A percentile compares a stretch with the other conserved stretches of the same genome.
Conservation (phyloP, 805 yeast species). For the Tetrapisispora taiwanensis region DNA sequence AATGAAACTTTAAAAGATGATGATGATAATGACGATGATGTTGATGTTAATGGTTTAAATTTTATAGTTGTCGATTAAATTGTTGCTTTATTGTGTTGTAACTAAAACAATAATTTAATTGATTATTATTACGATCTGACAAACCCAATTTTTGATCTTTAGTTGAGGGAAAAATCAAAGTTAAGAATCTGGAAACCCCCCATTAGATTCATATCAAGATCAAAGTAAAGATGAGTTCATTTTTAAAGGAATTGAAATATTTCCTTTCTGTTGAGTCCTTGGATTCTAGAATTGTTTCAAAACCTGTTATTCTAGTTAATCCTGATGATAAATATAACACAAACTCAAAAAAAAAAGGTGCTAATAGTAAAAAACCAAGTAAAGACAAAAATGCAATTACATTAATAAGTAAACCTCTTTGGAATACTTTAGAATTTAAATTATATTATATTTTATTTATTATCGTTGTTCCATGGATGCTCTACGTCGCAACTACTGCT, state of each 20-base stretch:
- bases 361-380: background rate
- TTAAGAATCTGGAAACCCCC: no score
- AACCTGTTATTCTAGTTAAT: background rate
- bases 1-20: no score
- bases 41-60: no score
- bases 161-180: no score
- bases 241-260: constrained; percentile 7
- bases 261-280: constrained; percentile 21
- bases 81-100: no score
- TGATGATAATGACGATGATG: no score
- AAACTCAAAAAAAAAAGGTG: background rate
- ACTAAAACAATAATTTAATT: no score
- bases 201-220: no score
- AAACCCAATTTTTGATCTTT: no score
- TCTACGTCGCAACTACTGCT: constrained; percentile 71
- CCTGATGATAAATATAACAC: background rate
- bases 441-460: constrained; percentile 55
- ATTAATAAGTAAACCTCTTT: constrained; percentile 28
- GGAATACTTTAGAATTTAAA: constrained; percentile 70
- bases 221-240: background rate
- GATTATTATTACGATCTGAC: no score
- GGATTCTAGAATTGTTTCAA: constrained; percentile 22
- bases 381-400: background rate
- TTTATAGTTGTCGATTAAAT: no score
- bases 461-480: constrained; percentile 72